Percentiles rank a stretch among this genome's conserved stretches.
Conservation (phyloP, 2,329 filamentous ascomycete species). For the Cladophialophora bantiana region DNA sequence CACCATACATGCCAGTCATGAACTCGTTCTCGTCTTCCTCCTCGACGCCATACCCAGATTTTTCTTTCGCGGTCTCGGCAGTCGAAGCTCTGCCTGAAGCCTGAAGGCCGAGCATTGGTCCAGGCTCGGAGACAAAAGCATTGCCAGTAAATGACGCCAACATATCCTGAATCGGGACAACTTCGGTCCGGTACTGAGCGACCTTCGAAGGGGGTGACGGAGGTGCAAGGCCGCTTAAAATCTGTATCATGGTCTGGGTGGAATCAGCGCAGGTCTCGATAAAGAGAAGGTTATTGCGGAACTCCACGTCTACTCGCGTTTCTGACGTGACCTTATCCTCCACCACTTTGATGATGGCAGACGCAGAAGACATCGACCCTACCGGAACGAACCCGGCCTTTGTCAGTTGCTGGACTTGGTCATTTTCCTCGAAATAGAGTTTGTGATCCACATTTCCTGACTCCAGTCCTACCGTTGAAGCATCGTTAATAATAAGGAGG, state of each 20-base stretch:
- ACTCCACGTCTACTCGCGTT: constrained; percentile 76
- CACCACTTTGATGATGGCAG: constrained; percentile 67
- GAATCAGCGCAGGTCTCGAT: constrained; percentile 97
- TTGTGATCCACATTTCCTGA: constrained; percentile 43
- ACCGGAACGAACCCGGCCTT: constrained; percentile 82
- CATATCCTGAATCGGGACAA: constrained; percentile 85
- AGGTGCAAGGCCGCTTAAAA: constrained; percentile 80
- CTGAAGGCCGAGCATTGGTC: constrained; percentile 40
- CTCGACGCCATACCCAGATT: constrained; percentile 52
- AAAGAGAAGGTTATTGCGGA: constrained; percentile 85
- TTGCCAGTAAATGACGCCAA: constrained; percentile 89
- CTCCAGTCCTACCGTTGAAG: constrained; percentile 54
- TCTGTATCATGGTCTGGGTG: constrained; percentile 84
- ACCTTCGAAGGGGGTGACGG: constrained; percentile 82
- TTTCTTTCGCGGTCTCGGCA: constrained; percentile 30
- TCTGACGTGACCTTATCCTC: constrained; percentile 64
- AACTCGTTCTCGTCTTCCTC: constrained; percentile 48
- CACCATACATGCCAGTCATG: constrained; percentile 42
- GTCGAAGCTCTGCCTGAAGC: constrained; percentile 23
- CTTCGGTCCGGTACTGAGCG: constrained; percentile 83
- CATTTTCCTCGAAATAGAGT: constrained; percentile 45
- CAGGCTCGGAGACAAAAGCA: constrained; percentile 65
- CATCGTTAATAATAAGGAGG: constrained; percentile 81
- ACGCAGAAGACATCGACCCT: constrained; percentile 84
- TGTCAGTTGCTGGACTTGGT: constrained; percentile 59